A percentile compares a stretch with the other conserved stretches of the same genome.
phyloP scores from a whole-genome alignment of 306 rosid species.

The Nissolia schottii region DNA sequence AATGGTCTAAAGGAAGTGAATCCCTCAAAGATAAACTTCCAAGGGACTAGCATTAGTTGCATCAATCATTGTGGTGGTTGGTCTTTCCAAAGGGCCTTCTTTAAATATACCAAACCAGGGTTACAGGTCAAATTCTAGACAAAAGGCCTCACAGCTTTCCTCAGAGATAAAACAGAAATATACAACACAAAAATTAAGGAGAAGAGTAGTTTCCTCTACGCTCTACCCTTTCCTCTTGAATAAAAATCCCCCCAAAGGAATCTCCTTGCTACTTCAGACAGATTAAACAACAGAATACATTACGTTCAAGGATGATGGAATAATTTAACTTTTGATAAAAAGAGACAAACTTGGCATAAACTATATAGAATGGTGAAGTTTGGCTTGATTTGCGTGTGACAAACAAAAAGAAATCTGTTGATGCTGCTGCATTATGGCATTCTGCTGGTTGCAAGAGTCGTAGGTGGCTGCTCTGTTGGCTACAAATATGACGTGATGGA shows the following conservation, averaged over 20 bases:
- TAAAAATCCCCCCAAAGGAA: neutral
- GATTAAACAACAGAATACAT: too few relatives aligned
- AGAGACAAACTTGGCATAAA: too few relatives aligned
- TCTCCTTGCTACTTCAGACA: neutral
- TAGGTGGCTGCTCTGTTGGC: too few relatives aligned
- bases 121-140: neutral
- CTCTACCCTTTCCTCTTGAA: neutral
- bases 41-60: neutral
- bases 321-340: too few relatives aligned
- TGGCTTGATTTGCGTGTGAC: too few relatives aligned
- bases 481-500: too few relatives aligned
- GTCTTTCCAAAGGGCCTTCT: neutral
- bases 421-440: too few relatives aligned
- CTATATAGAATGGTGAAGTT: too few relatives aligned
- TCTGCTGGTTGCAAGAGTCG: too few relatives aligned
- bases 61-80: neutral
- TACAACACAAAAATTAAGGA: neutral
- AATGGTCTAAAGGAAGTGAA: constrained; percentile 1
- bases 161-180: neutral
- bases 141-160: neutral
- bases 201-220: neutral
- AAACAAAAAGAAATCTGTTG: too few relatives aligned
- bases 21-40: constrained; percentile 7
- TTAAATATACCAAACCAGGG: neutral
- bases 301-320: too few relatives aligned